Percentiles rank a stretch among this genome's conserved stretches.
phyloP scores from a whole-genome alignment of 2,329 filamentous ascomycete genomes.

The Tolypocladium paradoxum region DNA sequence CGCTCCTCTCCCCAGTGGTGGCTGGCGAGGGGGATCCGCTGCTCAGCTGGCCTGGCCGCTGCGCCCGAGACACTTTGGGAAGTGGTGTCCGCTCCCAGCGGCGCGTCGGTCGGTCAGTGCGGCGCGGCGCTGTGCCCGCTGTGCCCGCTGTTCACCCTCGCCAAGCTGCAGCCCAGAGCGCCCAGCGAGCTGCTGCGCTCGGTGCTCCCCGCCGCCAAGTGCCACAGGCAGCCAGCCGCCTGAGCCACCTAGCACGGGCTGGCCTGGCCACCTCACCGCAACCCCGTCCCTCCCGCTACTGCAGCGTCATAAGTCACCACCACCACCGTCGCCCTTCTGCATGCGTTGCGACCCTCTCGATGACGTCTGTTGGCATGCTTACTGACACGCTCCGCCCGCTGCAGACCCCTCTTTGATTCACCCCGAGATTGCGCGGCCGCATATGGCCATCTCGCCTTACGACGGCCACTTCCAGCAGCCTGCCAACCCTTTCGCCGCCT shows the following conservation, averaged over 20 bases:
- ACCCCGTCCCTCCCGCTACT: neutral
- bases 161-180: neutral
- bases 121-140: neutral
- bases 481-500: conserved; percentile 42
- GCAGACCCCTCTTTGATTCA: conserved; percentile 48
- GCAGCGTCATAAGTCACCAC: neutral
- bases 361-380: conserved; percentile 8
- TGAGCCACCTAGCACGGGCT: neutral
- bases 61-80: conserved; percentile 4
- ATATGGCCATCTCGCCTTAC: conserved; percentile 34
- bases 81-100: neutral
- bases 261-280: neutral
- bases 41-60: conserved; percentile 7
- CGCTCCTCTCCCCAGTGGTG: neutral
- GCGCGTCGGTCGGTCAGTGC: neutral
- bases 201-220: no score
- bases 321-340: neutral
- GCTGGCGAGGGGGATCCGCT: conserved; percentile 1
- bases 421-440: conserved; percentile 38
- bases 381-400: conserved; percentile 23
- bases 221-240: no score
- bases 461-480: conserved; percentile 37
- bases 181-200: no score
- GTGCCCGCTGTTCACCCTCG: no score
- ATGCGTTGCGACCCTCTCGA: neutral